Percentiles rank a stretch among this genome's conserved stretches.
Conservation (phyloP, 805 yeast species). For the Dipodascus geniculatus region DNA sequence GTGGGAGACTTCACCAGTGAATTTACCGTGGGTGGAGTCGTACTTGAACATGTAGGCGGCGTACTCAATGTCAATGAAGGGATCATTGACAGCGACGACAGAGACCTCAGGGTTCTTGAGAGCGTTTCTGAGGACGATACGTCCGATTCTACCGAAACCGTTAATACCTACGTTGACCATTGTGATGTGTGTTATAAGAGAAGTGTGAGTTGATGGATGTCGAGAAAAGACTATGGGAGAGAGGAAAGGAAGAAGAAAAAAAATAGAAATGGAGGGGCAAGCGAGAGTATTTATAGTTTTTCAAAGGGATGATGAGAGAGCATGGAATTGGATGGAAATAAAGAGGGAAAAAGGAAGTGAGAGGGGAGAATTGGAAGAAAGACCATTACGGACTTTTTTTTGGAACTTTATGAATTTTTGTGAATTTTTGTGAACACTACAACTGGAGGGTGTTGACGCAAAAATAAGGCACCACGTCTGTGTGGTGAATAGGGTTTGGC, state of each 20-base stretch:
- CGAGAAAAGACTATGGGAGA: neutral
- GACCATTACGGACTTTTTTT: no score
- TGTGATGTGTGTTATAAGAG: neutral
- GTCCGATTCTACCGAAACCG: conserved; percentile 93
- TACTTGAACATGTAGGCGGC: conserved; percentile 94
- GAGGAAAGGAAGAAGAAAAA: neutral
- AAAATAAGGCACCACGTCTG: no score
- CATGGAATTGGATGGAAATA: no score
- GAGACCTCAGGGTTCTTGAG: conserved; percentile 60
- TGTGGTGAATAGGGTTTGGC: no score
- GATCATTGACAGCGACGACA: conserved; percentile 84
- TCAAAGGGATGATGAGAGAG: neutral
- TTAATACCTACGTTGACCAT: conserved; percentile 68
- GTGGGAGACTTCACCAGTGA: conserved; percentile 55
- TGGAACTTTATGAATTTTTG: no score
- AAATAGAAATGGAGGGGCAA: neutral
- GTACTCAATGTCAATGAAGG: conserved; percentile 79
- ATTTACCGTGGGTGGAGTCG: conserved; percentile 87
- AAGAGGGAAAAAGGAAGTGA: no score
- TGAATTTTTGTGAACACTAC: no score
- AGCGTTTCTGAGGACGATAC: conserved; percentile 77
- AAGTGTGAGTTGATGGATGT: neutral
- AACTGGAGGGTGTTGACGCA: no score
- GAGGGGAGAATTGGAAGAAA: no score
- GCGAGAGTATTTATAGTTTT: neutral